A percentile compares a stretch with the other conserved stretches of the same genome.
Evolutionary conservation across 345 rosid species (phyloP).

Genomic region (Laguncularia racemosa): DNA sequence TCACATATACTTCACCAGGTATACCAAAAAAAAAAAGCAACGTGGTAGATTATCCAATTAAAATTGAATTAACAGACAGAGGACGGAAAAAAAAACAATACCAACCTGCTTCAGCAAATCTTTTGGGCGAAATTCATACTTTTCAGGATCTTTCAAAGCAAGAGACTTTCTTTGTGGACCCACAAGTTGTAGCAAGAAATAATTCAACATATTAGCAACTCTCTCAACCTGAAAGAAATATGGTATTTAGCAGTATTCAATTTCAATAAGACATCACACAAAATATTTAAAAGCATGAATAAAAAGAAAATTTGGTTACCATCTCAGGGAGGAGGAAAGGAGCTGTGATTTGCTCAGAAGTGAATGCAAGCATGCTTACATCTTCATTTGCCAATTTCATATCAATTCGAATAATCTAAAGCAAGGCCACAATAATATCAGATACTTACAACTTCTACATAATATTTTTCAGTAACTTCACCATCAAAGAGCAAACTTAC

Average conservation of each 20-base stretch:
- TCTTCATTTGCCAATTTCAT: constrained; percentile 99
- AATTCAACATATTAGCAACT: constrained; percentile 97
- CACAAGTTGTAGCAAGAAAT: constrained; percentile 90
- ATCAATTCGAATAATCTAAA: constrained; percentile 85
- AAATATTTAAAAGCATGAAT: neutral
- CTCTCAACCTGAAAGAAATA: constrained; percentile 62
- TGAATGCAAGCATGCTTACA: constrained; percentile 87
- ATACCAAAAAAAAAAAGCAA: too few species aligned
- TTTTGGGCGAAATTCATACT: constrained; percentile 93
- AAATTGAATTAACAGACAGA: neutral
- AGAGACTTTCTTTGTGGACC: constrained; percentile 96
- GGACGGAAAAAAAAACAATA: neutral
- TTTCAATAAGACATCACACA: neutral
- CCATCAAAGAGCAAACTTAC: constrained; percentile 30
- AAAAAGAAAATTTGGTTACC: constrained; percentile 31
- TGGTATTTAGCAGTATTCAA: neutral
- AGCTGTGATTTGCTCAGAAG: constrained; percentile 87
- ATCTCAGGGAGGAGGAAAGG: constrained; percentile 99
- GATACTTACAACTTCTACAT: neutral
- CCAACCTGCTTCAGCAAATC: constrained; percentile 91
- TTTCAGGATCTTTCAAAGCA: constrained; percentile 86
- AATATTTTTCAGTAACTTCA: neutral
- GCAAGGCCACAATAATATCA: constrained; percentile 8
- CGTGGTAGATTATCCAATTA: too few species aligned
- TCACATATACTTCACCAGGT: too few species aligned